These are phyloP conservation scores for Skeletonema tropicum DNA, from an alignment of 108 stramenopile genomes.

Conservation along the genomic window DNA sequence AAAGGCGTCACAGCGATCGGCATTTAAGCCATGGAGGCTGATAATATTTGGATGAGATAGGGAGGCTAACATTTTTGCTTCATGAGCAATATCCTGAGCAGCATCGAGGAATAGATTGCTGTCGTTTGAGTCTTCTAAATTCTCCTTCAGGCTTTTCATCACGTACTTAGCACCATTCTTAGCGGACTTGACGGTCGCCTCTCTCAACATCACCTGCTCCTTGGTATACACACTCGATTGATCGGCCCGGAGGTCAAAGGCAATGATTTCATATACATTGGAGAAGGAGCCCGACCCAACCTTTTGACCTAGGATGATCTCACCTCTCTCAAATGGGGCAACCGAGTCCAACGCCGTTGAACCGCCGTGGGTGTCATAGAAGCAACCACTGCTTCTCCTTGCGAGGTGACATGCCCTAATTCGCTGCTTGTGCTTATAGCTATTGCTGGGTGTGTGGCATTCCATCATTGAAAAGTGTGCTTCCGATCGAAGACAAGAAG, in stretches of 20 bases:
- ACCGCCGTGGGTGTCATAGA: not conserved
- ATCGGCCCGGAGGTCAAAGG: not conserved
- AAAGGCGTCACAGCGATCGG: not conserved
- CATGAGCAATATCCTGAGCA: not conserved
- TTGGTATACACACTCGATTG: not conserved
- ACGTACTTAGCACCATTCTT: not conserved
- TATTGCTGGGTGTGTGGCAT: not conserved
- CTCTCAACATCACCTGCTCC: not conserved
- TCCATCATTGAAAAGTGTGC: too few species aligned
- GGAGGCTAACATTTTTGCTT: constrained; percentile 1
- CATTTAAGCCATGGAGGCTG: not conserved
- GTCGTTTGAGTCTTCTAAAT: not conserved
- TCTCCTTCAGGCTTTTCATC: not conserved
- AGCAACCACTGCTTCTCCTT: not conserved
- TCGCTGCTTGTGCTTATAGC: not conserved
- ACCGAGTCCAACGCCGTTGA: not conserved
- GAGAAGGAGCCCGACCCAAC: constrained; percentile 5
- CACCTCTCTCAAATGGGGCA: constrained; percentile 4
- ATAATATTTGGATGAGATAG: not conserved
- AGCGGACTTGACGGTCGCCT: not conserved
- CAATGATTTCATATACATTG: not conserved
- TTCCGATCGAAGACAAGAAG: too few species aligned
- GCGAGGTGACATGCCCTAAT: not conserved
- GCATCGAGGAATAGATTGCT: not conserved
- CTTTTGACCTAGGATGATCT: not conserved